These are phyloP conservation scores for Scheffersomyces stipitis DNA, from an alignment of 805 yeast species.

Conservation along the genomic window DNA sequence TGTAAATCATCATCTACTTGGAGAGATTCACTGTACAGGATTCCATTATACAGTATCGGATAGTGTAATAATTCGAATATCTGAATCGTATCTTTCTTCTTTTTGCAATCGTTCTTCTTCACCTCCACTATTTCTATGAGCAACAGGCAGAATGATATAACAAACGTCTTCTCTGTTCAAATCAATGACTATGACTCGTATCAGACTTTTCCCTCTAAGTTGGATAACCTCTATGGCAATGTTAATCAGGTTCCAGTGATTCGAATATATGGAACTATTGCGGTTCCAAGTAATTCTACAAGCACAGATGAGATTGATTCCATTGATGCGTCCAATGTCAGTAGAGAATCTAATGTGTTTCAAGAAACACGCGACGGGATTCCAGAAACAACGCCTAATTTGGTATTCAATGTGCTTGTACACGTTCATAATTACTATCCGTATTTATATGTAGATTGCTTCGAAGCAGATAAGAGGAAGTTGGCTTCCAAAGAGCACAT, in stretches of 20 bases:
- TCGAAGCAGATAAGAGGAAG: constrained; percentile 30
- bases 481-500: constrained; percentile 30
- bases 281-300: constrained; percentile 23
- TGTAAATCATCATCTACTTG: no score
- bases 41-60: no score
- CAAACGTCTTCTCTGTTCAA: constrained; percentile 39
- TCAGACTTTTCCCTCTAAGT: constrained; percentile 50
- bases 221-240: constrained; percentile 47
- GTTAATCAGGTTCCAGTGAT: constrained; percentile 67
- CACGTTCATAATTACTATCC: constrained; percentile 89
- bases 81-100: no score
- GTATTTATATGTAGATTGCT: constrained; percentile 68
- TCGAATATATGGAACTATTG: constrained; percentile 71
- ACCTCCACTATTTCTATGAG: no score
- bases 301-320: no score
- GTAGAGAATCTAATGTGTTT: background rate
- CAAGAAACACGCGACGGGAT: background rate
- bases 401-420: constrained; percentile 36
- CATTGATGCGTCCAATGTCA: background rate
- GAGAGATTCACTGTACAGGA: no score
- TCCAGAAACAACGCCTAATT: constrained; percentile 3
- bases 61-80: no score
- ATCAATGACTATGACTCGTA: constrained; percentile 67
- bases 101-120: no score
- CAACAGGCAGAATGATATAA: no score